phyloP scores from a whole-genome alignment of 164 flowering plant genomes.

The Echeveria elegans region DNA sequence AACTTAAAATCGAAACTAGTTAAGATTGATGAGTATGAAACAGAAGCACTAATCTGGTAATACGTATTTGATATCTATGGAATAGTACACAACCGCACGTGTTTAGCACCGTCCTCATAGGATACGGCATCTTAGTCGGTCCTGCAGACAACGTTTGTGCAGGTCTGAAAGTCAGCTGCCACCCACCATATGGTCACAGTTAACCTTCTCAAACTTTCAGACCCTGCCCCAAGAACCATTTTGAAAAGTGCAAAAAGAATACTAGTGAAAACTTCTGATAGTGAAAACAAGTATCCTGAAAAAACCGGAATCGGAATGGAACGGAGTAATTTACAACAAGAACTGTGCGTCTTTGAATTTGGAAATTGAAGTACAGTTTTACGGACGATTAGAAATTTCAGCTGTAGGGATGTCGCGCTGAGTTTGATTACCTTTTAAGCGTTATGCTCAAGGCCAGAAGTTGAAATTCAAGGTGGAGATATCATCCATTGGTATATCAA shows the following conservation, averaged over 20 bases:
- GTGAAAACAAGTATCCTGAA: too few species aligned
- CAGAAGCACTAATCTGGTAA: not conserved
- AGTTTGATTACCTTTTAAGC: not conserved
- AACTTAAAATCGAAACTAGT: too few species aligned
- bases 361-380: too few species aligned
- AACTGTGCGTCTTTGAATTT: too few species aligned
- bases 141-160: not conserved
- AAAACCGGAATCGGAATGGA: too few species aligned
- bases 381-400: too few species aligned
- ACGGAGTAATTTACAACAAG: too few species aligned
- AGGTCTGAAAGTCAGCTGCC: not conserved
- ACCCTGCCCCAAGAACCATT: too few species aligned
- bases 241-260: too few species aligned
- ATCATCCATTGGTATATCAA: conserved; percentile 7
- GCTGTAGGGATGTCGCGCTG: not conserved
- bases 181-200: too few species aligned
- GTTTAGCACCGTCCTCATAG: conserved; percentile 22
- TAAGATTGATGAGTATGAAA: not conserved
- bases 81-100: not conserved
- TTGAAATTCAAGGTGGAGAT: not conserved
- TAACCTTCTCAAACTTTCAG: too few species aligned
- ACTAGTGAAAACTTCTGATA: too few species aligned
- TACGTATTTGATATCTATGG: not conserved
- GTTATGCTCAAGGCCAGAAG: not conserved
- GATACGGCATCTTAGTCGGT: conserved; percentile 23